These are phyloP conservation scores for Aplosporella prunicola DNA, from an alignment of 2,329 filamentous ascomycete genomes.

Conservation along the genomic window DNA sequence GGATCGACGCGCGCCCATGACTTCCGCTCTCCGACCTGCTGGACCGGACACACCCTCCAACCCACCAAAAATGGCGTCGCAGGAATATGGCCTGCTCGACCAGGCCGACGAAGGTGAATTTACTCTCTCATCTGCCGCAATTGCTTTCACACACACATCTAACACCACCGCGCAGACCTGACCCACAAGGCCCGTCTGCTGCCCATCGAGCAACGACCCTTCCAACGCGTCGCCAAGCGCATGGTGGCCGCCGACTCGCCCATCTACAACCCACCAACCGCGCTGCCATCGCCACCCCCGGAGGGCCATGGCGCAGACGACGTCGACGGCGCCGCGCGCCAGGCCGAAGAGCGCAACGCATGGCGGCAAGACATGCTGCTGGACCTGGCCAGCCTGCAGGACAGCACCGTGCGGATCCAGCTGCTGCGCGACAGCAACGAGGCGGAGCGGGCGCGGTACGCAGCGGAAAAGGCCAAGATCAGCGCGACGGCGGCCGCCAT, in stretches of 20 bases:
- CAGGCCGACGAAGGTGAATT: slow-evolving; percentile 55
- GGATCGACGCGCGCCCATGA: neutral
- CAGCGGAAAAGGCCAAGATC: slow-evolving; percentile 69
- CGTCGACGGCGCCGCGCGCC: slow-evolving; percentile 32
- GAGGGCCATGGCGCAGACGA: slow-evolving; percentile 41
- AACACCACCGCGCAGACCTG: slow-evolving; percentile 50
- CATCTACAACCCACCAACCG: slow-evolving; percentile 45
- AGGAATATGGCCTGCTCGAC: slow-evolving; percentile 57
- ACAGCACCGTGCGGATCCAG: slow-evolving; percentile 76
- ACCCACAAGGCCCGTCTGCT: slow-evolving; percentile 82
- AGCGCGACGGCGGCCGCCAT: slow-evolving; percentile 68
- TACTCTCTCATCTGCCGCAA: neutral
- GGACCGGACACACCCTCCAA: neutral
- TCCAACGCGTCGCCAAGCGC: slow-evolving; percentile 77
- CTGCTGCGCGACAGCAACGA: slow-evolving; percentile 77
- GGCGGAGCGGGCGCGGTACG: slow-evolving; percentile 74
- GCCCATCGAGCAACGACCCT: slow-evolving; percentile 84
- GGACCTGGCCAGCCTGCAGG: slow-evolving; percentile 83
- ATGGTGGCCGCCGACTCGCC: slow-evolving; percentile 61
- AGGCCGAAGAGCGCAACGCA: slow-evolving; percentile 47
- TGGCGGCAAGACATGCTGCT: slow-evolving; percentile 77
- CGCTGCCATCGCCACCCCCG: slow-evolving; percentile 57
- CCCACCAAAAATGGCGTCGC: slow-evolving; percentile 35
- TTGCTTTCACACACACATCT: slow-evolving; percentile 10
- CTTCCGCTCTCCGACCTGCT: neutral